A percentile compares a stretch with the other conserved stretches of the same genome.
Evolutionary conservation across 1,284 basidiomycete genomes (phyloP).

Genomic region (Irpex rosettiformis): DNA sequence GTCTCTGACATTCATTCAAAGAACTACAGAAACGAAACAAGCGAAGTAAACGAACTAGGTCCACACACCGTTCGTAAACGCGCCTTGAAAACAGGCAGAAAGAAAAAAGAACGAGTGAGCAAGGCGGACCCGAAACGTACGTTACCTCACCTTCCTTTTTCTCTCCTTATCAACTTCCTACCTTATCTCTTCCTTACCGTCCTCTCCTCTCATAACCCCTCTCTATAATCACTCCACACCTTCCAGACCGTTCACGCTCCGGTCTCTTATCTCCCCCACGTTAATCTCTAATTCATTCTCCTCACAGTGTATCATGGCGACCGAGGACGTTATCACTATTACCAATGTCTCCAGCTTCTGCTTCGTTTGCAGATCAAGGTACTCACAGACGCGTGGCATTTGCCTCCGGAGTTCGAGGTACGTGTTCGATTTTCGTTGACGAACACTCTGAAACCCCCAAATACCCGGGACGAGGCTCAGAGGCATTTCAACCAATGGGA

Average conservation of each 20-base stretch:
- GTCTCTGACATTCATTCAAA: slow-evolving; percentile 30
- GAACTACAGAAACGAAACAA: slow-evolving; percentile 74
- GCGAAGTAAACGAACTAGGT: slow-evolving; percentile 54
- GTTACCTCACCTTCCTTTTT: slow-evolving; percentile 16
- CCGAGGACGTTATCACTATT: slow-evolving; percentile 72
- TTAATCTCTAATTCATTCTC: background rate
- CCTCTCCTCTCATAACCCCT: background rate
- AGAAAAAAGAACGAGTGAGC: slow-evolving; percentile 45
- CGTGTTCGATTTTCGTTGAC: slow-evolving; percentile 15
- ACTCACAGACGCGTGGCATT: slow-evolving; percentile 61
- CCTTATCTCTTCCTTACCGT: slow-evolving; percentile 1
- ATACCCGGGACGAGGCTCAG: slow-evolving; percentile 59
- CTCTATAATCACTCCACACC: background rate
- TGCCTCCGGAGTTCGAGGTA: slow-evolving; percentile 82
- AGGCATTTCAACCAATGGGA: background rate
- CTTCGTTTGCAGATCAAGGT: slow-evolving; percentile 71
- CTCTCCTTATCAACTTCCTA: background rate
- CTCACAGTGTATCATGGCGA: slow-evolving; percentile 75
- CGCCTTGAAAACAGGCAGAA: slow-evolving; percentile 48
- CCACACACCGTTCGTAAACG: slow-evolving; percentile 61
- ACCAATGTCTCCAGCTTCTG: slow-evolving; percentile 79
- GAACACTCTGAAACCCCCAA: slow-evolving; percentile 42
- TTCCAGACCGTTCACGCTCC: background rate
- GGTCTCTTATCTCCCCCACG: background rate
- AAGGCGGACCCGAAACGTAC: slow-evolving; percentile 56